Base-by-base conservation (phyloP, 306 rosid species). In the Glycine soja region DNA sequence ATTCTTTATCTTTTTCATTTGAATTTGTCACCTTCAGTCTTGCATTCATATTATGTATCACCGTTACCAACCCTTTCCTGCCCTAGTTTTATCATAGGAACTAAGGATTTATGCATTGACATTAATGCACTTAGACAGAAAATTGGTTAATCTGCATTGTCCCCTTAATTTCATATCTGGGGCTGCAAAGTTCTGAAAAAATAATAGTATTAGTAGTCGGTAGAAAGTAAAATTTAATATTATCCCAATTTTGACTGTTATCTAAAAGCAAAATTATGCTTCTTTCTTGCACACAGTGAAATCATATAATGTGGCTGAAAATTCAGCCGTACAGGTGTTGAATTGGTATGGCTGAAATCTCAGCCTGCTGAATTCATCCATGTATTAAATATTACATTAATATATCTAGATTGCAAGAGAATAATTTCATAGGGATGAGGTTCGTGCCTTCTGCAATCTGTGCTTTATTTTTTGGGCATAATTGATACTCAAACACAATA, bases 41-140 rank as follows among this genome's bases (percentile, higher is more conserved):
- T 47, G 67, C 80, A 71, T 61, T 81, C 19, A 46, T 34, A 59
- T 73, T 72, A 65, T 24, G 53, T 72, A 13, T 36, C 14, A 68
- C 45, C 4, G 15, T 56, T 70, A 53, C 7, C 7, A 15, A 40
- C 46, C 64, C 15, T 4, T 69, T 38, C 11, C 9, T 15, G 3
- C 54, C 63, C 43, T 69, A 43, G 45, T 43, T 64, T 81, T 72
- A 36, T 3, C 0, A 36, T 36, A 36, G 40, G 40, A 36, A 36
- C 40, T 65, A 63, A 40, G 74, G 15, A 69, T 69, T 6, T 45
- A 69, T 19, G 51, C 40, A 42, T 14, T 56, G 51, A 68, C 61
- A 58, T 3, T 34, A 68, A n/a, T 70, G 59, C 42, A 34, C 30
- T 14, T 9, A 42, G 52, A 34, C 24, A 67, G 73, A 12, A 72